Conservation (phyloP, 352 stramenopile genomes). For the Phytophthora cryptogea region DNA sequence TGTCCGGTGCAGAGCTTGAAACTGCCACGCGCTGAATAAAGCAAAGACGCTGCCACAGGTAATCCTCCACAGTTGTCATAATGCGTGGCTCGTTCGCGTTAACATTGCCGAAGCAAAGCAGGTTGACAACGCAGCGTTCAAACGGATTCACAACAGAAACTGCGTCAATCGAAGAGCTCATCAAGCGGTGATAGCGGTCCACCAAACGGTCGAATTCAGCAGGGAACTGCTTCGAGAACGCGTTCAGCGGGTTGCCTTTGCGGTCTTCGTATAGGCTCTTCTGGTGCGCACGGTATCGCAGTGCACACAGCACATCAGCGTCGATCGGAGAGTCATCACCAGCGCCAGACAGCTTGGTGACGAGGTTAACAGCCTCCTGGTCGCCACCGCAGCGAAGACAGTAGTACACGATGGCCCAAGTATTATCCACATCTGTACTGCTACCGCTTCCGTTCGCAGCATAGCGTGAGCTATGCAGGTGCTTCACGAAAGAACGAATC, state of each 20-base stretch:
- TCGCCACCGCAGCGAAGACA: slow-evolving; percentile 75
- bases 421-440: slow-evolving; percentile 50
- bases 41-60: slow-evolving; percentile 84
- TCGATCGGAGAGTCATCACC: slow-evolving; percentile 57
- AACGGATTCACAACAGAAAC: slow-evolving; percentile 75
- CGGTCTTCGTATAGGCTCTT: slow-evolving; percentile 50
- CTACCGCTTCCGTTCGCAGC: slow-evolving; percentile 40
- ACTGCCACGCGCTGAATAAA: slow-evolving; percentile 65
- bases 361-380: slow-evolving; percentile 68
- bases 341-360: slow-evolving; percentile 39
- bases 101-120: slow-evolving; percentile 78
- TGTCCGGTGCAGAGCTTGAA: slow-evolving; percentile 47
- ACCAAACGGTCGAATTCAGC: slow-evolving; percentile 62
- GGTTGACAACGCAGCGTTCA: slow-evolving; percentile 81
- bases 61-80: slow-evolving; percentile 84
- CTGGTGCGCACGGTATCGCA: slow-evolving; percentile 69
- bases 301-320: slow-evolving; percentile 53
- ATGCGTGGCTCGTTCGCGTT: slow-evolving; percentile 79
- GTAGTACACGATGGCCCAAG: slow-evolving; percentile 84
- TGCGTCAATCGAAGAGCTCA: slow-evolving; percentile 73
- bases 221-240: slow-evolving; percentile 76
- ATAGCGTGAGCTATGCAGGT: slow-evolving; percentile 76
- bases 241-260: slow-evolving; percentile 39
- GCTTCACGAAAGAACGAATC: slow-evolving; percentile 77
- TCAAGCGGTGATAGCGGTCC: slow-evolving; percentile 72